Percentiles rank a stretch among this genome's conserved stretches.
phyloP scores from a whole-genome alignment of 2,329 filamentous ascomycete genomes.

The Annulohypoxylon truncatum region DNA sequence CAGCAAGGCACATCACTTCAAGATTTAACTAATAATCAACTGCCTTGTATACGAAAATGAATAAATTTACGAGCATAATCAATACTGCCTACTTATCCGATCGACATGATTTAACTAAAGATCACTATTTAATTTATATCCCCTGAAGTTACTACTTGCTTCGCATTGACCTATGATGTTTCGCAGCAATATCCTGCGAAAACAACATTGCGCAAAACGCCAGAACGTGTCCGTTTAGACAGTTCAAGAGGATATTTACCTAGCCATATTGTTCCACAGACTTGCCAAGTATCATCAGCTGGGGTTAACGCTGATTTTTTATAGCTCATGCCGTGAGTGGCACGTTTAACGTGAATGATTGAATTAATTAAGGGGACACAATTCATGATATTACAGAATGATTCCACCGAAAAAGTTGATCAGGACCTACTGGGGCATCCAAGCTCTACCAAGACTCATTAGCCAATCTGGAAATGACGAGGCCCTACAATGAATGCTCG shows the following conservation, averaged over 20 bases:
- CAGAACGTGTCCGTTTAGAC: not conserved
- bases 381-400: not conserved
- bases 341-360: not conserved
- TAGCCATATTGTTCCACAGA: not conserved
- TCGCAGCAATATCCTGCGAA: not conserved
- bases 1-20: not conserved
- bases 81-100: not conserved
- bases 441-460: not conserved
- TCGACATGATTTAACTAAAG: not conserved
- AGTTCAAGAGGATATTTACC: not conserved
- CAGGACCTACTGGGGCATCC: not conserved
- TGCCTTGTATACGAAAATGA: not conserved
- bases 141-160: not conserved
- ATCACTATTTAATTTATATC: not conserved
- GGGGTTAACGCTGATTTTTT: not conserved
- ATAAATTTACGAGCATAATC: conserved; percentile 9
- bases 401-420: not conserved
- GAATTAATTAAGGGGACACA: not conserved
- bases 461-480: not conserved
- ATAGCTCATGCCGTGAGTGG: not conserved
- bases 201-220: not conserved
- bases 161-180: not conserved
- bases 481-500: not conserved
- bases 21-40: conserved; percentile 1
- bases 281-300: not conserved